Evolutionary conservation across 352 stramenopile genomes (phyloP), one percentile per base, ranked within the genome.

Genomic region (Globisporangium irregulare): DNA sequence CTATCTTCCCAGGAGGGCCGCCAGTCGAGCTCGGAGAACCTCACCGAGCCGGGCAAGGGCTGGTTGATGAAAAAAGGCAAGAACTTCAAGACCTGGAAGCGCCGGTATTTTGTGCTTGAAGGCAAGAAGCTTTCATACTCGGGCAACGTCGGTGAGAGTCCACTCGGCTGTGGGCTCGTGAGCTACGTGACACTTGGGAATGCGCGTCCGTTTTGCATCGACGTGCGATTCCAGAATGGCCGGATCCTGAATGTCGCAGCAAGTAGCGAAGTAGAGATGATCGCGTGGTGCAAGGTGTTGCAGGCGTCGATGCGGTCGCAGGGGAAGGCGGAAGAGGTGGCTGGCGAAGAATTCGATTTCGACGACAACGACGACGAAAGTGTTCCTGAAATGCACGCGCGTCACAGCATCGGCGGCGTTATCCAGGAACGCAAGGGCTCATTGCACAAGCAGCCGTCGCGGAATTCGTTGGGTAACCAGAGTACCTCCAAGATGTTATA

Each of bases 21-120:
- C 48, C 53, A 48, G 24, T 27, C 53, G 38, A 59, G 43, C 12
- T 27, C 24, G 0, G 43, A 48, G 0, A 41, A 48, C 8, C 48
- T 64, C 9, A 46, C n/a, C 15, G 75, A 86, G 36, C 57, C 69
- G 10, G 74, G 78, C 15, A 66, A 70, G 36, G 80, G 80, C 22
- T 89, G 78, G 78, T 55, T 89, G 38, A 64, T 86, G 62, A 89
- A 89, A 67, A 89, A 84, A 54, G 79, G 80, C 27, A 73, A 84
- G 63, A 86, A 86, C 55, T 84, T 87, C 69, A 86, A 84, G 71
- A 87, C 76, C 5, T 91, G 82, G 82, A 89, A 89, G 64, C 75
- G 81, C 1, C 79, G 82, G 41, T 91, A 78, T 66, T 87, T 91
- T 64, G 72, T 81, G 22, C 68, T 91, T 1, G 76, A 89, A 14